These are phyloP conservation scores for Xylaria sp. DNA, from an alignment of 495 filamentous ascomycete species.

Conservation along the genomic window DNA sequence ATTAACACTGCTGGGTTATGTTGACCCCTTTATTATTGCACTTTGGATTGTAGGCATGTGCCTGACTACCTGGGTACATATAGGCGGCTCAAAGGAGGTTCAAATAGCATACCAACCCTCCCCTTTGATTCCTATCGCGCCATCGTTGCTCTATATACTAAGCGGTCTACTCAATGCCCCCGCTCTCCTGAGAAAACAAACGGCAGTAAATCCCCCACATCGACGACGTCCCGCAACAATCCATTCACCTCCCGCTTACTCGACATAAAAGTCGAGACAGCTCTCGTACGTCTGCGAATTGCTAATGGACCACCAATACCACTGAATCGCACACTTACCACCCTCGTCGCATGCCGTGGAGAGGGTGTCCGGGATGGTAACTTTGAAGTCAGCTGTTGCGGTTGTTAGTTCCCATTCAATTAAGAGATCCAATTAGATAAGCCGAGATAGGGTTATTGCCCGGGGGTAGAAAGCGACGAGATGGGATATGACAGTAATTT, in stretches of 20 bases:
- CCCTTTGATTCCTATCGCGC: neutral
- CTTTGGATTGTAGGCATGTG: neutral
- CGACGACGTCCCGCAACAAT: neutral
- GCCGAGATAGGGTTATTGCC: neutral
- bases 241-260: neutral
- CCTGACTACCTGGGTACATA: no score
- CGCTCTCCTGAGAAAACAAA: neutral
- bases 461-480: no score
- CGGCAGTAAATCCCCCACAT: neutral
- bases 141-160: neutral
- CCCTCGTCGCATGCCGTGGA: constrained; percentile 16
- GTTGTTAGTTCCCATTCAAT: neutral
- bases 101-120: no score
- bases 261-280: constrained; percentile 26
- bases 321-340: constrained; percentile 29
- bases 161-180: no score
- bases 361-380: constrained; percentile 22
- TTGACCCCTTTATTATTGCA: no score
- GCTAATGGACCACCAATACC: constrained; percentile 28
- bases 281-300: constrained; percentile 28
- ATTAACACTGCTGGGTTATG: no score
- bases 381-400: constrained; percentile 16
- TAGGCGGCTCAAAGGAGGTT: no score
- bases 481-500: no score
- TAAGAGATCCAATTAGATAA: neutral